Percentiles rank a stretch among this genome's conserved stretches.
Evolutionary conservation across 2,329 filamentous ascomycete species (phyloP).

Genomic region (Zarea fungicola): DNA sequence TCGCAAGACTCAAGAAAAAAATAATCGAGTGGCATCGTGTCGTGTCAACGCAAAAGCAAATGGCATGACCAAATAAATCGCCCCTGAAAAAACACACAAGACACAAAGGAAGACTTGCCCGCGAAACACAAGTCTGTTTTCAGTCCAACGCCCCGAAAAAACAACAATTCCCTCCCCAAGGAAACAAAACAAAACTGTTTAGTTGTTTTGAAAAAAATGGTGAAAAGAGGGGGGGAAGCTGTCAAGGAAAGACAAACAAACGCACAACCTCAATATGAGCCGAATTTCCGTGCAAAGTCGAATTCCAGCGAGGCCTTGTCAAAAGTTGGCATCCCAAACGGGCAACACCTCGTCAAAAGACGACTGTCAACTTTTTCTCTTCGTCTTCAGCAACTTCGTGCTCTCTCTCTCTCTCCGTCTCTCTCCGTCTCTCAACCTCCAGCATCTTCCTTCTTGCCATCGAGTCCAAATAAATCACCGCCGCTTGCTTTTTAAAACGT

Average conservation of each 20-base stretch:
- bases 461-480: slow-evolving; percentile 1
- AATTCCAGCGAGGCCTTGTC: too few species aligned
- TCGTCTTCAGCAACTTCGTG: too few species aligned
- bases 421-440: too few species aligned
- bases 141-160: slow-evolving; percentile 23
- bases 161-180: slow-evolving; percentile 18
- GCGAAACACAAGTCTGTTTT: slow-evolving; percentile 16
- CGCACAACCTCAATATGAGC: slow-evolving; percentile 18
- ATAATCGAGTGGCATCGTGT: slow-evolving; percentile 23
- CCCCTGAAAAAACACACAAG: slow-evolving; percentile 6
- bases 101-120: slow-evolving; percentile 1
- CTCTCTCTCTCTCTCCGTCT: too few species aligned
- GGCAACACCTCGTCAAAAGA: too few species aligned
- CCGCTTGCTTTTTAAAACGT: slow-evolving; percentile 6
- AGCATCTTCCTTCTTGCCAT: too few species aligned
- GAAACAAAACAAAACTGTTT: slow-evolving; percentile 17
- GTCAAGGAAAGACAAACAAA: slow-evolving; percentile 20
- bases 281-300: background rate
- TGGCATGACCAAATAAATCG: slow-evolving; percentile 8
- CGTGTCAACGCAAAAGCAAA: slow-evolving; percentile 26
- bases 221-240: slow-evolving; percentile 12
- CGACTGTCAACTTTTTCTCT: too few species aligned
- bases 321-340: too few species aligned
- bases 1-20: slow-evolving; percentile 26
- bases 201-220: too few species aligned